Base-by-base conservation (phyloP, 2,329 filamentous ascomycete genomes). In the Verticillium tricorpus region DNA sequence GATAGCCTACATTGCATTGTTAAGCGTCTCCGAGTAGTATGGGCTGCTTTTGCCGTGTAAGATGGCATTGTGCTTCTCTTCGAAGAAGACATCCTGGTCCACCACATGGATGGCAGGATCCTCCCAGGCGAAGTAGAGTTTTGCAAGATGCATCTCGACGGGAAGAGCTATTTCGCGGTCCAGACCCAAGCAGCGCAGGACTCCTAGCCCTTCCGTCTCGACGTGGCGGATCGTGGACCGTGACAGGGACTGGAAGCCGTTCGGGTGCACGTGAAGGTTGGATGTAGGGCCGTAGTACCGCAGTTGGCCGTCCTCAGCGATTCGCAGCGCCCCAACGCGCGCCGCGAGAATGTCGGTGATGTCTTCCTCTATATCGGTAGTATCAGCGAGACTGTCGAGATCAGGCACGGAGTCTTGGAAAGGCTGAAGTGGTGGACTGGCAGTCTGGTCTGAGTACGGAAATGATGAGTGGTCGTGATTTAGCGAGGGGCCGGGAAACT, bases 21-120 rank as follows among this genome's bases (percentile, higher is more conserved):
- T 67, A 8, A 72, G 58, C 1, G 70, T 65, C 34, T 72, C 69
- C 0, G 69, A 71, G 55, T 69, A 72, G 55, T 71, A 71, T 0
- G 68, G 67, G 6, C 62, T 69, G 4, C 28, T 60, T 0, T 60
- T 61, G 1, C 61, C 61, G 5, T 62, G 37, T 9, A 57, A 19
- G 25, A 60, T 15, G 3, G 67, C 69, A 8, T 69, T 67, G 7
- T 68, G 62, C 9, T 66, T 62, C 35, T 65, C 64, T 7, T 69
- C 56, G 11, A 66, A 64, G 45, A 68, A 71, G 35, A 69, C 64
- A 32, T 58, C 45, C 3, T 66, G 65, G 14, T 71, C 66, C 3
- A 71, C 69, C 0, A 71, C 64, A 31, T 71, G 69, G 8, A 67
- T 64, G 5, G 63, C 60, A 1, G 68, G 69, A 9, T 70, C 65